phyloP scores from a whole-genome alignment of 257 asterid species.

The Nicotiana knightiana region DNA sequence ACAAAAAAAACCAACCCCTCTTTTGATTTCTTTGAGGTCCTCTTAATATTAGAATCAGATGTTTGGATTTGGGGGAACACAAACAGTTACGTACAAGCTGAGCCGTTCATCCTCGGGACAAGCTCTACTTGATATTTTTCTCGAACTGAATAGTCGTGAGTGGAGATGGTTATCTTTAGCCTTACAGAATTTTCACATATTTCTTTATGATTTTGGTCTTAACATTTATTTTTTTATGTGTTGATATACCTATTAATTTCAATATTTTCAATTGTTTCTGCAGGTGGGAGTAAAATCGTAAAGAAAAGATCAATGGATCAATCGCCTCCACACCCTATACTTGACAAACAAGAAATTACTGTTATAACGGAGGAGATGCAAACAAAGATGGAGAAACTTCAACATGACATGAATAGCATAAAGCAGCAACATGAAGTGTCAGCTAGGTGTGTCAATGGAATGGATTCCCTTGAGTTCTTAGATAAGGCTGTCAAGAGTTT shows the following conservation, averaged over 20 bases:
- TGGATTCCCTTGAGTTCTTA: constrained; percentile 28
- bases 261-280: not conserved
- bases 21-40: not conserved
- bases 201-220: not conserved
- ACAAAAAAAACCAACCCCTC: not conserved
- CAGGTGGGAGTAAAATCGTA: constrained; percentile 41
- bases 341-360: constrained; percentile 26
- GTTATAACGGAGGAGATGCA: constrained; percentile 50
- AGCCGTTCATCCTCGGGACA: not conserved
- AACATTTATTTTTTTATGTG: not conserved
- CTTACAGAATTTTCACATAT: not conserved
- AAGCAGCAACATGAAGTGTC: constrained; percentile 25
- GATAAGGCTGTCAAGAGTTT: constrained; percentile 38
- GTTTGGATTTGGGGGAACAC: not conserved
- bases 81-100: not conserved
- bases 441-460: constrained; percentile 21
- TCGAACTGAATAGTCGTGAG: not conserved
- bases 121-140: not conserved
- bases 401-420: constrained; percentile 28
- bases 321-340: constrained; percentile 22
- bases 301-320: constrained; percentile 33
- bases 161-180: not conserved
- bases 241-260: not conserved
- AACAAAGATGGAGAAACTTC: constrained; percentile 53
- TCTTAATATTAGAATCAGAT: not conserved